Evolutionary conservation across 1,284 basidiomycete genomes (phyloP).

Genomic region (Mrakiaceae sp.): DNA sequence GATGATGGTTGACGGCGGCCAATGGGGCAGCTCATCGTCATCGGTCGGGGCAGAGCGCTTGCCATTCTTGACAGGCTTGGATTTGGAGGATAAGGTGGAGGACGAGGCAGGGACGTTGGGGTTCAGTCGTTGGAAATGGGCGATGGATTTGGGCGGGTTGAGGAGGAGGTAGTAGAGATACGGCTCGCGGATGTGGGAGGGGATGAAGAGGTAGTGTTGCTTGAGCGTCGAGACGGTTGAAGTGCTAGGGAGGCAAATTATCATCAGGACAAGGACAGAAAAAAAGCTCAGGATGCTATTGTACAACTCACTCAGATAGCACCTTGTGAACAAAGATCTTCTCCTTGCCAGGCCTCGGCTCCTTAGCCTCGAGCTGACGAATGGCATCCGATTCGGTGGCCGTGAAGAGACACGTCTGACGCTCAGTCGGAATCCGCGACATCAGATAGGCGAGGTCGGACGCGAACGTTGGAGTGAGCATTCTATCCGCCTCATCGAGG

Average conservation of each 20-base stretch:
- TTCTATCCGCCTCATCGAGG: slow-evolving; percentile 89
- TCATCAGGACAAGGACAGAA: not conserved
- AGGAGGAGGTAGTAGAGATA: slow-evolving; percentile 86
- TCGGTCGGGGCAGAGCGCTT: slow-evolving; percentile 11
- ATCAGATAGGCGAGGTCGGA: slow-evolving; percentile 76
- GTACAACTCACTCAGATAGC: slow-evolving; percentile 50
- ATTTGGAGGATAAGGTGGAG: not conserved
- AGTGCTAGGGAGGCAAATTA: not conserved
- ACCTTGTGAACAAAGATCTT: slow-evolving; percentile 81
- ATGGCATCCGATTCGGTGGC: slow-evolving; percentile 87
- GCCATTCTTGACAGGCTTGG: too few species aligned
- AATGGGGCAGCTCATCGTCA: slow-evolving; percentile 35
- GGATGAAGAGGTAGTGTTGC: slow-evolving; percentile 85
- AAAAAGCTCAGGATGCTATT: not conserved
- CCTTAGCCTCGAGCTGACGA: slow-evolving; percentile 60
- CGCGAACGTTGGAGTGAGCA: slow-evolving; percentile 82
- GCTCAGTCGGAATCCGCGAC: slow-evolving; percentile 60
- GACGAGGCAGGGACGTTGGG: slow-evolving; percentile 38
- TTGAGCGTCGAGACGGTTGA: slow-evolving; percentile 66
- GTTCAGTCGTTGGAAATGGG: slow-evolving; percentile 51
- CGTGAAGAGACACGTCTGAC: slow-evolving; percentile 94
- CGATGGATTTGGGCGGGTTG: slow-evolving; percentile 69
- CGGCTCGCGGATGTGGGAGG: slow-evolving; percentile 84
- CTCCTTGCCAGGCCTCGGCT: slow-evolving; percentile 69
- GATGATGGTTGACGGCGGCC: slow-evolving; percentile 86